Conservation (phyloP, 345 rosid genomes). For the Jatropha curcas region DNA sequence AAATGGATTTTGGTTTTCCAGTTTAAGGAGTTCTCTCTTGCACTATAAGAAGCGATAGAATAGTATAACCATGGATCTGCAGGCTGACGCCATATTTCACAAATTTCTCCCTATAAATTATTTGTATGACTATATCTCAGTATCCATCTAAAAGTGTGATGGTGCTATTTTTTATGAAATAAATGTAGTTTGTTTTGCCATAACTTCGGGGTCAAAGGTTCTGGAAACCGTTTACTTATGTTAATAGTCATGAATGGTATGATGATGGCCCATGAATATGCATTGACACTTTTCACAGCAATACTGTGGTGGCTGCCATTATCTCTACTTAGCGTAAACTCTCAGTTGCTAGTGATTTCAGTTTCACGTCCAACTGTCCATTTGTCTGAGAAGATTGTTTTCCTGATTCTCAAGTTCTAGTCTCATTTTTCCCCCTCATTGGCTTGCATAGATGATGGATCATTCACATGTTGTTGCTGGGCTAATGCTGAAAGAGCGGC, state of each 20-base stretch:
- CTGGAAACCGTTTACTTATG: background rate
- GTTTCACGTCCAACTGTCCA: background rate
- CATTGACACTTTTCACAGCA: background rate
- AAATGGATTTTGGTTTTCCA: background rate
- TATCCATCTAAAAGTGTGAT: background rate
- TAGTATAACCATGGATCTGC: background rate
- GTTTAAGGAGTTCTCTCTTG: background rate
- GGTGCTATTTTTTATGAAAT: background rate
- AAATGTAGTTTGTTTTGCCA: background rate
- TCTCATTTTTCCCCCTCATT: slow-evolving; percentile 8
- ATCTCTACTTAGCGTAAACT: background rate
- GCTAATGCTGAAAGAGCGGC: slow-evolving; percentile 67
- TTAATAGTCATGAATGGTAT: background rate
- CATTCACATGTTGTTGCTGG: slow-evolving; percentile 82
- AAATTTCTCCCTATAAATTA: no score
- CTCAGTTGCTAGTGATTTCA: background rate
- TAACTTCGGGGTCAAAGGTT: background rate
- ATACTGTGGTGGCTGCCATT: background rate
- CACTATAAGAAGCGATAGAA: no score
- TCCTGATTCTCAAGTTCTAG: background rate
- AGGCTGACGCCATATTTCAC: background rate
- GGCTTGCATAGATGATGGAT: slow-evolving; percentile 67
- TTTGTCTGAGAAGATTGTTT: background rate
- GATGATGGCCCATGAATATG: background rate
- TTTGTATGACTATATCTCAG: no score